Percentiles rank a stretch among this genome's conserved stretches.
phyloP scores from a whole-genome alignment of 2,329 filamentous ascomycete genomes.

The Diplodia seriata region DNA sequence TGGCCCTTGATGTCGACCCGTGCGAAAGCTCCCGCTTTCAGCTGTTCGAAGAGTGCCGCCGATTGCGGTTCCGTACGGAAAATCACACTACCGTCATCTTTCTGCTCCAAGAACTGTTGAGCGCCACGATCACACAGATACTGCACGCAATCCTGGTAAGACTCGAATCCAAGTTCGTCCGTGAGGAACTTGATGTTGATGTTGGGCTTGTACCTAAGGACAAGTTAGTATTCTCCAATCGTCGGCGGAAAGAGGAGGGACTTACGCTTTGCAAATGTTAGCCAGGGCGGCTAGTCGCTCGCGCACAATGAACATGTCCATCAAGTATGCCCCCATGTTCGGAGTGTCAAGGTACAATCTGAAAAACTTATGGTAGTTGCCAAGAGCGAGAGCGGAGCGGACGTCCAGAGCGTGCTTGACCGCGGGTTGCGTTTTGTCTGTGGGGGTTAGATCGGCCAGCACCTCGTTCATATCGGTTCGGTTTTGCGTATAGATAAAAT shows the following conservation, averaged over 20 bases:
- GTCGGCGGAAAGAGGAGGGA: not conserved
- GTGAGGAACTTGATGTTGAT: constrained; percentile 90
- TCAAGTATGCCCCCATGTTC: constrained; percentile 96
- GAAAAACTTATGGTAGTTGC: constrained; percentile 98
- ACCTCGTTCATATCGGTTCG: constrained; percentile 97
- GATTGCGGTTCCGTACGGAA: constrained; percentile 54
- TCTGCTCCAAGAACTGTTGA: constrained; percentile 77
- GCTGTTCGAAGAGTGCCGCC: constrained; percentile 70
- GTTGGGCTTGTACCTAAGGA: constrained; percentile 83
- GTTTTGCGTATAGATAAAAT: constrained; percentile 99
- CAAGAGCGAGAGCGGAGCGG: constrained; percentile 87
- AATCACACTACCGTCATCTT: constrained; percentile 59
- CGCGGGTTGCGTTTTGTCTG: constrained; percentile 85
- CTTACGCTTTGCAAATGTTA: constrained; percentile 94
- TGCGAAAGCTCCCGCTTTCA: constrained; percentile 76
- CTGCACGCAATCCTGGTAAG: constrained; percentile 85
- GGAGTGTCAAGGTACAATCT: constrained; percentile 91
- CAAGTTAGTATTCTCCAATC: not conserved
- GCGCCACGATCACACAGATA: constrained; percentile 86
- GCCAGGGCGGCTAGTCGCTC: constrained; percentile 90
- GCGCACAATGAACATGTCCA: constrained; percentile 98
- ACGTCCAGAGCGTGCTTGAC: constrained; percentile 93
- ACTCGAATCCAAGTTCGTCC: constrained; percentile 94
- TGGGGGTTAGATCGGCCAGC: constrained; percentile 96
- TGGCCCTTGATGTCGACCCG: constrained; percentile 97